Evolutionary conservation across 805 yeast species (phyloP).

Genomic region (Starmerella apis): DNA sequence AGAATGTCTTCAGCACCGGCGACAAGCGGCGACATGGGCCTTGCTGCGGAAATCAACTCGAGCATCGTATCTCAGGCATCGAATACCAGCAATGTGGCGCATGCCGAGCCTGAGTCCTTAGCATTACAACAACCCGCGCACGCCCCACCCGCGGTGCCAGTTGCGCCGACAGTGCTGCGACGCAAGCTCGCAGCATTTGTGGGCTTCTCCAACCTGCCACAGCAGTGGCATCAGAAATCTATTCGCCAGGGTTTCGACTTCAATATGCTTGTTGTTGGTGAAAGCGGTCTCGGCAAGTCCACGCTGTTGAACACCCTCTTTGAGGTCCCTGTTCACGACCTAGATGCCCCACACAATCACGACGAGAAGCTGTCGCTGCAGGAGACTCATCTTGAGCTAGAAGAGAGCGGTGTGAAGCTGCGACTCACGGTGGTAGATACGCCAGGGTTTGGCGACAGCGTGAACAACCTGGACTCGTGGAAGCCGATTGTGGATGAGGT

Average conservation of each 20-base stretch:
- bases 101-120: background rate
- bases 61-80: conserved; percentile 4
- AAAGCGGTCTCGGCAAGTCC: conserved; percentile 83
- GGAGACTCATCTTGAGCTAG: conserved; percentile 59
- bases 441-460: conserved; percentile 87
- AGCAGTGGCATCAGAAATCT: conserved; percentile 96
- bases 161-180: conserved; percentile 49
- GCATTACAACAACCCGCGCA: conserved; percentile 2
- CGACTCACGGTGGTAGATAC: conserved; percentile 76
- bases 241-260: conserved; percentile 80
- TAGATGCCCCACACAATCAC: conserved; percentile 31
- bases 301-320: conserved; percentile 87
- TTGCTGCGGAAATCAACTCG: conserved; percentile 1
- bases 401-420: conserved; percentile 86
- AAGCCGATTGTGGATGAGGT: conserved; percentile 85
- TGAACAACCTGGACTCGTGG: conserved; percentile 75
- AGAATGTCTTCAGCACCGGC: conserved; percentile 2
- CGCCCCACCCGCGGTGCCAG: conserved; percentile 7
- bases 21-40: conserved; percentile 3
- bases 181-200: conserved; percentile 86
- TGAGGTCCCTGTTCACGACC: conserved; percentile 49
- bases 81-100: background rate
- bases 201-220: conserved; percentile 94
- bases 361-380: conserved; percentile 39
- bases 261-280: conserved; percentile 75